Conservation (phyloP, 352 stramenopile species). For the Globisporangium echinulatum region DNA sequence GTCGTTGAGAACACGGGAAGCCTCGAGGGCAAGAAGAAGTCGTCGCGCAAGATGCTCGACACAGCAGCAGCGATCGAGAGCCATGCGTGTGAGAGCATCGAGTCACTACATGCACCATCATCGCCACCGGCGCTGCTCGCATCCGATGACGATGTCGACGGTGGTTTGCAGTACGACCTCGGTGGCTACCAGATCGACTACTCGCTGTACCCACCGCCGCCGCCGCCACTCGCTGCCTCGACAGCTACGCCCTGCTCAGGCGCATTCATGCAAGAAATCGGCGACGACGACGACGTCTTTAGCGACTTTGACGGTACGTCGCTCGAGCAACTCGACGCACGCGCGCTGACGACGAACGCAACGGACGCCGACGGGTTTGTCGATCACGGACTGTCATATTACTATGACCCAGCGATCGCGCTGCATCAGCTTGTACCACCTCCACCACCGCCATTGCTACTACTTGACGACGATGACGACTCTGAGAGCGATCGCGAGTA, state of each 20-base stretch:
- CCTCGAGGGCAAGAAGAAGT: slow-evolving; percentile 12
- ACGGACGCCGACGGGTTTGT: slow-evolving; percentile 24
- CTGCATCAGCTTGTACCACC: slow-evolving; percentile 11
- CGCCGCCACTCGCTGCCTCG: slow-evolving; percentile 8
- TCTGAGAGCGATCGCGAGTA: slow-evolving; percentile 5
- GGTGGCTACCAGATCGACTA: neutral
- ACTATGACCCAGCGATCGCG: slow-evolving; percentile 29
- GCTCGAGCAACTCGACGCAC: slow-evolving; percentile 17
- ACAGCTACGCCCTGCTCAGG: slow-evolving; percentile 9
- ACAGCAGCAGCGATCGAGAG: slow-evolving; percentile 2
- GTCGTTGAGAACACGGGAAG: neutral
- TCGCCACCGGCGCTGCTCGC: neutral
- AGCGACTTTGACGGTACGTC: slow-evolving; percentile 7
- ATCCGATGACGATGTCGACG: too few species aligned
- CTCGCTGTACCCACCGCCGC: slow-evolving; percentile 5
- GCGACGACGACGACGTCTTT: slow-evolving; percentile 32
- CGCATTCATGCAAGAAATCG: slow-evolving; percentile 65
- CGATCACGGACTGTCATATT: slow-evolving; percentile 54
- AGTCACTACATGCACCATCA: neutral
- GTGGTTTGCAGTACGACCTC: neutral
- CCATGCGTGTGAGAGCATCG: neutral
- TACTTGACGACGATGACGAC: slow-evolving; percentile 1
- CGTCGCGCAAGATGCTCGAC: slow-evolving; percentile 7
- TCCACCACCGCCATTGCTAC: slow-evolving; percentile 20
- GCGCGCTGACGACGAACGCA: slow-evolving; percentile 10